Evolutionary conservation across 1,284 basidiomycete species (phyloP).

Genomic region (Nidula niveotomentosa): DNA sequence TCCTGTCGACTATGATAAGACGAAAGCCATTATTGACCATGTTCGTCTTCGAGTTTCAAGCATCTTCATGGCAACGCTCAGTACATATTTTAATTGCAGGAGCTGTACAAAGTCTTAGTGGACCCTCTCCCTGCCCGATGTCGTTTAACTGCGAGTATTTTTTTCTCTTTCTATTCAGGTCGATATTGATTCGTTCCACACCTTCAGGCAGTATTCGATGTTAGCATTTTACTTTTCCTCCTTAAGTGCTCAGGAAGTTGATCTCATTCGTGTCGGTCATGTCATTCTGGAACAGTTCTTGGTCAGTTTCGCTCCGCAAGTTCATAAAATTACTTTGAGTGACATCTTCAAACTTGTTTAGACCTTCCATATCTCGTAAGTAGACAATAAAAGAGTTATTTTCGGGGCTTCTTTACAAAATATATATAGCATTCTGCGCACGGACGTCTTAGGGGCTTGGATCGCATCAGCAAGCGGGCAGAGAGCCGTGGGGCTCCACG

Average conservation of each 20-base stretch:
- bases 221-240: neutral
- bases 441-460: neutral
- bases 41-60: neutral
- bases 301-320: neutral
- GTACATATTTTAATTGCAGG: neutral
- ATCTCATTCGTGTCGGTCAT: neutral
- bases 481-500: neutral
- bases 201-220: conserved; percentile 1
- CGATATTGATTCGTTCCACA: neutral
- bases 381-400: neutral
- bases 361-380: conserved; percentile 2
- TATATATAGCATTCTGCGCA: conserved; percentile 1
- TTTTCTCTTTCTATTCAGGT: neutral
- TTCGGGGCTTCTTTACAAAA: neutral
- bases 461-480: neutral
- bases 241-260: neutral
- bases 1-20: neutral
- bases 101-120: neutral
- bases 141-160: conserved; percentile 1
- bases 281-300: conserved; percentile 4
- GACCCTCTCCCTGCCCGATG: neutral
- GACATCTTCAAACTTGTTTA: neutral
- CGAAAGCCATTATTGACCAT: neutral
- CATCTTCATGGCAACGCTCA: neutral
- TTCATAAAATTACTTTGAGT: neutral